phyloP scores from a whole-genome alignment of 2,329 filamentous ascomycete species.

The Exophiala sp. region DNA sequence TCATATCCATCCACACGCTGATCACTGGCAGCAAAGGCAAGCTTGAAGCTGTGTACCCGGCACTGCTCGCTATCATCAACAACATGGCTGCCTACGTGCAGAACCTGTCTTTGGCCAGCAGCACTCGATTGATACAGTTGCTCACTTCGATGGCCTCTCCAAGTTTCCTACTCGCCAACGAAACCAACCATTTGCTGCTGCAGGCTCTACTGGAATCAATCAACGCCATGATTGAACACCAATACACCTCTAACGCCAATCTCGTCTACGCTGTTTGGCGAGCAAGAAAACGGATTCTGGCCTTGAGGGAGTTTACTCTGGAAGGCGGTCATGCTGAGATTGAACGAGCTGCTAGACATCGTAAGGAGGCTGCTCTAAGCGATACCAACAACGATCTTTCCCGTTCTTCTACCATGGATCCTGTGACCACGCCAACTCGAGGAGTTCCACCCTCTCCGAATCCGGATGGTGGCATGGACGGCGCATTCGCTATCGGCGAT shows the following conservation, averaged over 20 bases:
- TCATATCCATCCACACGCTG: slow-evolving; percentile 88
- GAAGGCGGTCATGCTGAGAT: slow-evolving; percentile 91
- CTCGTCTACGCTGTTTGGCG: slow-evolving; percentile 73
- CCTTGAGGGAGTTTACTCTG: slow-evolving; percentile 77
- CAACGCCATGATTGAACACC: slow-evolving; percentile 83
- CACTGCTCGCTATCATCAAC: slow-evolving; percentile 83
- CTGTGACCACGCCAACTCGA: slow-evolving; percentile 11
- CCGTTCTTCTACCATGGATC: slow-evolving; percentile 18
- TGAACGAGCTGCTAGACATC: slow-evolving; percentile 49
- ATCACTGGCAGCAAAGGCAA: slow-evolving; percentile 89
- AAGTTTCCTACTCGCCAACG: slow-evolving; percentile 84
- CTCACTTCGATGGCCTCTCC: slow-evolving; percentile 91
- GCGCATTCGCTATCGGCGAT: slow-evolving; percentile 84
- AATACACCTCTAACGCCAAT: slow-evolving; percentile 67
- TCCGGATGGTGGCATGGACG: slow-evolving; percentile 44
- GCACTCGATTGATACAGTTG: slow-evolving; percentile 77
- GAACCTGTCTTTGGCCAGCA: slow-evolving; percentile 65
- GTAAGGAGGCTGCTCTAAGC: slow-evolving; percentile 49
- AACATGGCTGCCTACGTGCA: slow-evolving; percentile 84
- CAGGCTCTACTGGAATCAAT: slow-evolving; percentile 80
- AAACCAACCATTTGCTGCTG: slow-evolving; percentile 78
- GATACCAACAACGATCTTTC: slow-evolving; percentile 13
- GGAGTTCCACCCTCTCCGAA: slow-evolving; percentile 7
- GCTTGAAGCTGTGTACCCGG: slow-evolving; percentile 84
- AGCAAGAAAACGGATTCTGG: slow-evolving; percentile 76